Evolutionary conservation across 2,329 filamentous ascomycete genomes (phyloP).

Genomic region (Cladobotryum mycophilum): DNA sequence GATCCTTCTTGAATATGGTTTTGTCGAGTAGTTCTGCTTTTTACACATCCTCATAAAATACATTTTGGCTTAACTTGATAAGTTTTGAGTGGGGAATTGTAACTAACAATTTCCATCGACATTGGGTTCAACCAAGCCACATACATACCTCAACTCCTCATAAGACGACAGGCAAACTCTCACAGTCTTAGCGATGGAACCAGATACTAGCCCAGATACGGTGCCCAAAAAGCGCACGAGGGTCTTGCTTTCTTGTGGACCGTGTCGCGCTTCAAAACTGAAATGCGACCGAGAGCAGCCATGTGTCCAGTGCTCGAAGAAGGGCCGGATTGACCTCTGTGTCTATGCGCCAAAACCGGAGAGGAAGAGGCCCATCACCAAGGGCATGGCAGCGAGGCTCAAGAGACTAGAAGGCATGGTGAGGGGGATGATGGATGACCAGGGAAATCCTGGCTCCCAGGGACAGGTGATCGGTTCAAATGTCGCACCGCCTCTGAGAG

Average conservation of each 20-base stretch:
- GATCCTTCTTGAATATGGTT: no score
- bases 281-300: slow-evolving; percentile 50
- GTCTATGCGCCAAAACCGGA: slow-evolving; percentile 43
- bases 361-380: slow-evolving; percentile 33
- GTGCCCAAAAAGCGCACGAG: slow-evolving; percentile 36
- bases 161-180: background rate
- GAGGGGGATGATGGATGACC: slow-evolving; percentile 46
- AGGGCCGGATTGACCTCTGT: slow-evolving; percentile 40
- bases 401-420: slow-evolving; percentile 53
- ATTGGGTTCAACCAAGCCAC: no score
- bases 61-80: no score
- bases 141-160: no score
- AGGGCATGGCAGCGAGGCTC: slow-evolving; percentile 48
- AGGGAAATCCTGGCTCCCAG: slow-evolving; percentile 16
- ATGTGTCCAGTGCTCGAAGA: slow-evolving; percentile 48
- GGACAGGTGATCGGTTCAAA: slow-evolving; percentile 9
- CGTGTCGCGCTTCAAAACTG: slow-evolving; percentile 48
- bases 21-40: no score
- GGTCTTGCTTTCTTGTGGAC: slow-evolving; percentile 45
- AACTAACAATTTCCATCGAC: no score
- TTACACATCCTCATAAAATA: no score
- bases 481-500: slow-evolving; percentile 23
- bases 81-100: no score
- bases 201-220: background rate
- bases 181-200: slow-evolving; percentile 1